Evolutionary conservation across 1,284 basidiomycete genomes (phyloP).

Genomic region (Psilocybe mexicana): DNA sequence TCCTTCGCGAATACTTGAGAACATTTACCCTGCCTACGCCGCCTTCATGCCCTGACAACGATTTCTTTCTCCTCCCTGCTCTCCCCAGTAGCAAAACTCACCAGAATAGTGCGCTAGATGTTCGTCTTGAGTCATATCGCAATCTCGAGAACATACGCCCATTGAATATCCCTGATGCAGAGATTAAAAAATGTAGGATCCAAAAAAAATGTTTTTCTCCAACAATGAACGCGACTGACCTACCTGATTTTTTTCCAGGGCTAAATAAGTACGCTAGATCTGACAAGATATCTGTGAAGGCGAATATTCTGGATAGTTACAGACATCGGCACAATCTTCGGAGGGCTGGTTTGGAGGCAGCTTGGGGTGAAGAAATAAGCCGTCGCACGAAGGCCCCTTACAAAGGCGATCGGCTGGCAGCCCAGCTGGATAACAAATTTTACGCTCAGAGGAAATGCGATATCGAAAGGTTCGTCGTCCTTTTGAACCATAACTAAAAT

Average conservation of each 20-base stretch:
- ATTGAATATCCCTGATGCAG: neutral
- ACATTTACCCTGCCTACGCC: constrained; percentile 21
- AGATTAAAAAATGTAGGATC: neutral
- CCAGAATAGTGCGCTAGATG: constrained; percentile 1
- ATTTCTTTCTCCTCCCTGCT: neutral
- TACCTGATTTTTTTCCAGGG: neutral
- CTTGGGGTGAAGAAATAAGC: no score
- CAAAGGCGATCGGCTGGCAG: neutral
- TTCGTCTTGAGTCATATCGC: constrained; percentile 3
- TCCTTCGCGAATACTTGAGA: constrained; percentile 16
- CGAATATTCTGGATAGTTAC: no score
- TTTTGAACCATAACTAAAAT: neutral
- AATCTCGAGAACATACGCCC: constrained; percentile 1
- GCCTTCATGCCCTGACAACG: constrained; percentile 1
- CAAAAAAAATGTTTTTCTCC: neutral
- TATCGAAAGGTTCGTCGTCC: neutral
- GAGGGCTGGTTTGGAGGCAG: no score
- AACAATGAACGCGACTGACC: neutral
- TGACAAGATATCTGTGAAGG: neutral
- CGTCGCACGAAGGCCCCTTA: no score
- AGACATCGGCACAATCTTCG: no score
- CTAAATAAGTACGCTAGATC: neutral
- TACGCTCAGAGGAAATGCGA: neutral
- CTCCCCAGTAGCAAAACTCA: constrained; percentile 5
- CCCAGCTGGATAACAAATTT: neutral